Percentiles rank a stretch among this genome's conserved stretches.
These are phyloP conservation scores for Astrocystis sublimbata DNA, from an alignment of 495 filamentous ascomycete genomes.

Conservation along the genomic window DNA sequence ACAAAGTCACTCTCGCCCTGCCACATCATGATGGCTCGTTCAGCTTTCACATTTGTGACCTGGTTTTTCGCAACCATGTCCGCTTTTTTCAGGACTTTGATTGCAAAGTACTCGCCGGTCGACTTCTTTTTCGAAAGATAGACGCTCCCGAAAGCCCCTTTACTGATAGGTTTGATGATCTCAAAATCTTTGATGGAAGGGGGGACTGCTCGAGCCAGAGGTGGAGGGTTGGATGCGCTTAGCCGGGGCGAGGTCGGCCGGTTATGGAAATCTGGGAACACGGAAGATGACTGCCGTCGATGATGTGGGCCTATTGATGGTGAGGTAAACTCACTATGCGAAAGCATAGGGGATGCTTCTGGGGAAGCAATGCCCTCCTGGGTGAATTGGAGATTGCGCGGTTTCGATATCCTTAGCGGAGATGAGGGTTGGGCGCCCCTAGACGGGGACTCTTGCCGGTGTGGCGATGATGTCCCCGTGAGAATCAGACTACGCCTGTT, in stretches of 20 bases:
- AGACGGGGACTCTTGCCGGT: constrained; percentile 83
- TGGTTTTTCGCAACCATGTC: constrained; percentile 99
- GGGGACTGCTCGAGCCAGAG: constrained; percentile 73
- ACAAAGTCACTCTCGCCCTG: constrained; percentile 99
- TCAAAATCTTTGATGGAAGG: constrained; percentile 99
- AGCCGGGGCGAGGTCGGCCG: constrained; percentile 82
- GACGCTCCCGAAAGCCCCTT: constrained; percentile 96
- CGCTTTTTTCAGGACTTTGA: constrained; percentile 97
- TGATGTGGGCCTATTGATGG: constrained; percentile 69
- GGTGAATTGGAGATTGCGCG: constrained; percentile 67
- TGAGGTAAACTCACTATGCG: constrained; percentile 76
- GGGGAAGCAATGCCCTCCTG: constrained; percentile 81
- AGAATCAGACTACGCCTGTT: constrained; percentile 83
- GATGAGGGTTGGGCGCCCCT: constrained; percentile 74
- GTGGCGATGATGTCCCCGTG: constrained; percentile 71
- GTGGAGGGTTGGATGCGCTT: constrained; percentile 69
- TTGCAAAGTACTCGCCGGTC: constrained; percentile 96
- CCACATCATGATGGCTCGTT: constrained; percentile 99
- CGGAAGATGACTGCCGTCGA: constrained; percentile 88
- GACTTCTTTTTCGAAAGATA: constrained; percentile 98
- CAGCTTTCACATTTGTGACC: constrained; percentile 97
- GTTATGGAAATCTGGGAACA: constrained; percentile 64
- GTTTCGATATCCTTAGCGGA: constrained; percentile 82
- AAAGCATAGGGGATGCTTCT: constrained; percentile 82
- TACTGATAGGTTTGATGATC: constrained; percentile 99